Base-by-base conservation (phyloP, 345 rosid species). In the Combretum micranthum region DNA sequence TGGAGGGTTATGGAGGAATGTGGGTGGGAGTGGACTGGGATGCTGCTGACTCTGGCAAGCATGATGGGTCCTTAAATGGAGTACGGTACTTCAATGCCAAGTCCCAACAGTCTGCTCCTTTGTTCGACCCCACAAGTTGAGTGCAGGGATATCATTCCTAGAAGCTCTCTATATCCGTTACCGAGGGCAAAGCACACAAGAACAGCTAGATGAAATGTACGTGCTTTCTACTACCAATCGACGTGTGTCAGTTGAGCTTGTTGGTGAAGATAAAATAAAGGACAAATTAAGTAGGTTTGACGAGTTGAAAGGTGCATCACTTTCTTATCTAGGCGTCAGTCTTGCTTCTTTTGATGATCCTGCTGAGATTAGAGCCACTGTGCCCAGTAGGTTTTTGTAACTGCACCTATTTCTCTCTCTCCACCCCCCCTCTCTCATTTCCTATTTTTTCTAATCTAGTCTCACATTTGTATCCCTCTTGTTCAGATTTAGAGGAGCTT, bases 11-110 rank as follows among this genome's bases (percentile, higher is more conserved):
- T 62, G 71, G 81, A 1, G 96, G 97, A 13, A 51, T 42, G 3
- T 88, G 95, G 93, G 67, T 84, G 54, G 98, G 97, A 15, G 87
- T 92, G 49, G 95, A 88, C 50, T 92, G 97, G 97, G 97, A 86
- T 75, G 68, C 62, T 44, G 78, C 69, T 42, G 80, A 82, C 3
- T 85, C 76, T 7, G 94, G 93, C 20, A 88, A 92, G 69, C 97
- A 84, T 46, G 82, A 88, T 50, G 98, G 97, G 2, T 69, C 89
- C 68, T 52, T 84, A 48, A 84, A 86, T 22, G 94, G 94, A 4
- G 84, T 75, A 55, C 83, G 72, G 13, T 92, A 83, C 61, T 92
- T 92, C 63, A 79, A 64, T 25, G 85, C 89, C 12, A 77, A 66
- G 55, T 77, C 80, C 17, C 67, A 76, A 42, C 68, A 23, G 11